Evolutionary conservation across 83 land plant genomes (phyloP), one percentile per base, ranked within the genome.

Genomic region (Diphasiastrum complanatum): DNA sequence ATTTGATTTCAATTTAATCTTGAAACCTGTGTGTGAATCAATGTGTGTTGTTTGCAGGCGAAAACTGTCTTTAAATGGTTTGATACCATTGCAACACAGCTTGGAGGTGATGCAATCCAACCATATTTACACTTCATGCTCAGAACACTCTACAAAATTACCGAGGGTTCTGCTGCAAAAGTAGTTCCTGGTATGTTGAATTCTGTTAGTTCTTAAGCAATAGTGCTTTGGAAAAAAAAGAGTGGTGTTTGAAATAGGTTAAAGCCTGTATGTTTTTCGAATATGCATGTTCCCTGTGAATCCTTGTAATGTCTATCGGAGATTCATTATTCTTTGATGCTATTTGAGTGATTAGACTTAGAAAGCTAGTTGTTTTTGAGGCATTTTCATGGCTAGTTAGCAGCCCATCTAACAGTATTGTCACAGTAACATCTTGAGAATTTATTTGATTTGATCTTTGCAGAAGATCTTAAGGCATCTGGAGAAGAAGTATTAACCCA

Each of bases 141-240:
- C 54, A 52, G 50, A 2, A 88, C 99, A 20, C 47, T 93, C 10
- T 83, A 80, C 66, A 83, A 77, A 72, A 73, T 81, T 22, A 69
- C 83, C 47, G 85, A 88, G 67, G 87, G 89, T 25, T 76, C 69
- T 72, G 68, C 96, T 47, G 89, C 95, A 29, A 82, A 71, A 64
- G 66, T 66, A 24, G 64, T 91, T 20, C 18, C 81, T 56, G 95
- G 95, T 92, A 45, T 65, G 77, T 47, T 50, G 30, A 14, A 58
- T 20, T 29, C n/a, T 57, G 43, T 1, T 26, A 6, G 11, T 0
- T 45, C 33, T 72, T 12, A 22, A n/a, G n/a, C n/a, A n/a, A n/a
- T n/a, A n/a, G n/a, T n/a, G n/a, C n/a, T n/a, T n/a, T n/a, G n/a
- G n/a, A n/a, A n/a, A n/a, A n/a, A n/a, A n/a, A n/a, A n/a, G n/a